Evolutionary conservation across 257 asterid genomes (phyloP), one percentile per base, ranked within the genome.

Genomic region (Fraxinus anomala): DNA sequence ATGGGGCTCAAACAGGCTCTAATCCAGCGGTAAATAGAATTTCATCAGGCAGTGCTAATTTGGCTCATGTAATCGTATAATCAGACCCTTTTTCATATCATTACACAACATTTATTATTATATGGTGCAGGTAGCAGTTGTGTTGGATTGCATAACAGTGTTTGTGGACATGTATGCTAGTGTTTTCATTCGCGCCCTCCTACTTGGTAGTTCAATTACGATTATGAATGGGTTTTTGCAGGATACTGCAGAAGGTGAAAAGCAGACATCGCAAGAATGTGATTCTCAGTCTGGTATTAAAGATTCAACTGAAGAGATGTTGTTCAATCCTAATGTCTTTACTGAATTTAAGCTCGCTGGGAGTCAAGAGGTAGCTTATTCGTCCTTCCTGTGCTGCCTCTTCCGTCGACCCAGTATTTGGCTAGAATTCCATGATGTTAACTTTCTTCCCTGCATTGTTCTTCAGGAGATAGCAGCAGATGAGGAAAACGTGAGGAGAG

Each of bases 271-370:
- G 34, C 79, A 85, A 74, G 85, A 81, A 61, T 68, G 84, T 83
- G 82, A 76, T 74, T 70, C 82, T 77, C 88, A 81, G 82, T 67
- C 89, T 28, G 76, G 71, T 34, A 76, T 65, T 70, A 81, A 80
- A 84, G 90, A 82, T 77, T 69, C 75, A 21, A 75, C 81, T 70
- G 84, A 85, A 54, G 96, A 89, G 75, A 89, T 91, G 37, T 78
- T 89, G 65, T 94, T 94, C 85, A 94, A 94, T 84, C 98, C 98
- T 39, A 94, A 94, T 70, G 97, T 91, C 80, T 91, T 89, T 80
- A 92, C 97, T 12, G 98, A 92, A 72, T 91, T 92, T 82, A 91
- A 91, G 86, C 85, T 94, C 56, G 91, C 97, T 74, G 97, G 97
- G 79, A 81, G 76, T 81, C 91, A 86, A 66, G 92, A 94, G 97